Evolutionary conservation across 2,329 filamentous ascomycete genomes (phyloP), one percentile per base, ranked within the genome.

Genomic region (Ophiosphaerella narmari): DNA sequence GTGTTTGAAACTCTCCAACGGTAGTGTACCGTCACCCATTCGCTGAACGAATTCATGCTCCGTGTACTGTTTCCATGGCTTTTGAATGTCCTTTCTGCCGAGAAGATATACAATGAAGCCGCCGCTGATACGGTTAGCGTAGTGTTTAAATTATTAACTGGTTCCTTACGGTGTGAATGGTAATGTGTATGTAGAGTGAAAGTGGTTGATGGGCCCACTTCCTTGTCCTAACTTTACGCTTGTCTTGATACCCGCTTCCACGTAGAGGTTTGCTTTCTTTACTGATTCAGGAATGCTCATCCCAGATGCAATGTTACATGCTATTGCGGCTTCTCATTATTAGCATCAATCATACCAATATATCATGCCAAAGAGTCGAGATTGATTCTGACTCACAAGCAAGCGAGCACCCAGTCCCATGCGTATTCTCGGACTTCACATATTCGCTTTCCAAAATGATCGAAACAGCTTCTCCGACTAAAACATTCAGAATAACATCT

Each of bases 401-500:
- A 52, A 97, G 81, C 8, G 91, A 95, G 68, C 94, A 99, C 4
- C 94, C 94, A 0, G 94, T 97, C 1, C 94, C 94, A 66, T 99
- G 94, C 0, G 93, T 97, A 67, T 93, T 93, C 52, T 80, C 87
- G 7, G 88, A 91, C 8, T 80, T 75, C 55, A 90, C 80, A 67
- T 88, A 97, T 4, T 80, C 79, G 34, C 85, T 89, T 71, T 91
- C 82, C 41, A 96, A 81, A 34, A 85, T 76, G 1, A 84, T 78
- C 0, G 81, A 71, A n/a, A 81, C 72, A 0, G 76, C 78, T 0
- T 80, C 80, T 6, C 90, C 88, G 37, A 85, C 84, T 5, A 96
- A 80, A 3, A 97, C 80, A 67, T 97, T 90, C 24, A 95, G 80
- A 1, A 97, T 85, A 2, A 88, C 63, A 23, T 85, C 76, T 42